Base-by-base conservation (phyloP, 768 basidiomycete genomes). In the Cystofilobasidium capitatum region DNA sequence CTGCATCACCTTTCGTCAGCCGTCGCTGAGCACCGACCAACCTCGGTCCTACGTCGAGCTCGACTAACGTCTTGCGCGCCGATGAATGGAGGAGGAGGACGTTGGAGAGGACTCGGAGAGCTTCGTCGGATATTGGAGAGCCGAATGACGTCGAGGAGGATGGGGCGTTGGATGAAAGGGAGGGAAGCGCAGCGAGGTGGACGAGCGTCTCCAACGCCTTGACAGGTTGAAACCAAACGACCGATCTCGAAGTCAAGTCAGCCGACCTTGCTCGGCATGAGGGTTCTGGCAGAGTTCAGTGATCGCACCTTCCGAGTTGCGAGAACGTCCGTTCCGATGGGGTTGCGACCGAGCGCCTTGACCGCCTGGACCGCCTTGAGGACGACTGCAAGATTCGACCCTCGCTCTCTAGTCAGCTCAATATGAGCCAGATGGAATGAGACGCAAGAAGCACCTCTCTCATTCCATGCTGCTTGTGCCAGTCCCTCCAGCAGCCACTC, bases 71-170 rank as follows among this genome's bases (percentile, higher is more conserved):
- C 14, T 66, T 58, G 16, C 73, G 60, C 22, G 69, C 72, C 7
- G 64, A 29, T 20, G 69, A 70, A 16, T 71, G 58, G 16, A 74
- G 66, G 33, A 74, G 64, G 16, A 71, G 51, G 8, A 68, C 72
- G 68, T 74, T 74, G 31, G 73, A 72, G 4, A 74, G 62, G 33
- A 72, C 70, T 26, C 73, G 42, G 13, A 71, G 62, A 24, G 72
- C 71, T 45, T 72, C 71, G 17, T 65, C 65, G 9, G 71, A 70
- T 3, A 59, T n/a, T 0, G 62, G 57, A 9, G 45, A 47, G 20
- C 62, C 68, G 36, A 69, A 69, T 24, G 31, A 6, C 20, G 36
- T 14, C 5, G 49, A 36, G 8, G 55, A 20, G 16, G 57, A 26
- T 10, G 44, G 26, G 58, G 57, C 22, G 40, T 44, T 6, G 13